phyloP scores from a whole-genome alignment of 140 eudicot species.

The Senecio squalidus region DNA sequence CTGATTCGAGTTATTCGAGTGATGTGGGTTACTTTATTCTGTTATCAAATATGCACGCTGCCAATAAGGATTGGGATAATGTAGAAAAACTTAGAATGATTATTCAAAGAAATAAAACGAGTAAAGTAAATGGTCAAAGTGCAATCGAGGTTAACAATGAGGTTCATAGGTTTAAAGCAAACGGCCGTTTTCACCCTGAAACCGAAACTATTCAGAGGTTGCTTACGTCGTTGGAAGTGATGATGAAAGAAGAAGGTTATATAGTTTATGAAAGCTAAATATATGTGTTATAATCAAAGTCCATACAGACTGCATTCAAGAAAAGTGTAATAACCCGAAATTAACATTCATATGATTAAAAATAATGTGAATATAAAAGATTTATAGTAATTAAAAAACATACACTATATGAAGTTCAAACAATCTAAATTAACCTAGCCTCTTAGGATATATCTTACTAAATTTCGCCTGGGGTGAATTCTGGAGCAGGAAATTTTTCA shows the following conservation, averaged over 20 bases:
- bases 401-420: too few relatives aligned
- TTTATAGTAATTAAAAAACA: too few relatives aligned
- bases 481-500: not conserved
- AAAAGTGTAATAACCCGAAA: too few relatives aligned
- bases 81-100: constrained; percentile 39
- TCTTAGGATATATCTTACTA: not conserved
- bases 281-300: too few relatives aligned
- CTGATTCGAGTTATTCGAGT: constrained; percentile 37
- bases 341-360: too few relatives aligned
- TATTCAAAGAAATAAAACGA: constrained; percentile 30
- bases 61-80: constrained; percentile 51
- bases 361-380: too few relatives aligned
- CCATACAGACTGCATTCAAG: too few relatives aligned
- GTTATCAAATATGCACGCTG: constrained; percentile 66
- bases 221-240: constrained; percentile 36
- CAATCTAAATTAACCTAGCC: too few relatives aligned
- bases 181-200: constrained; percentile 35
- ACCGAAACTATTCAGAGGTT: constrained; percentile 28
- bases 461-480: not conserved
- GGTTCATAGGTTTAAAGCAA: constrained; percentile 42
- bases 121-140: constrained; percentile 45
- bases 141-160: constrained; percentile 38
- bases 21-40: constrained; percentile 48
- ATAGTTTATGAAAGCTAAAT: constrained; percentile 1
- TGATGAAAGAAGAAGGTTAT: constrained; percentile 36